Conservation (phyloP, 75 land plant species). For the Sequoia sempervirens region DNA sequence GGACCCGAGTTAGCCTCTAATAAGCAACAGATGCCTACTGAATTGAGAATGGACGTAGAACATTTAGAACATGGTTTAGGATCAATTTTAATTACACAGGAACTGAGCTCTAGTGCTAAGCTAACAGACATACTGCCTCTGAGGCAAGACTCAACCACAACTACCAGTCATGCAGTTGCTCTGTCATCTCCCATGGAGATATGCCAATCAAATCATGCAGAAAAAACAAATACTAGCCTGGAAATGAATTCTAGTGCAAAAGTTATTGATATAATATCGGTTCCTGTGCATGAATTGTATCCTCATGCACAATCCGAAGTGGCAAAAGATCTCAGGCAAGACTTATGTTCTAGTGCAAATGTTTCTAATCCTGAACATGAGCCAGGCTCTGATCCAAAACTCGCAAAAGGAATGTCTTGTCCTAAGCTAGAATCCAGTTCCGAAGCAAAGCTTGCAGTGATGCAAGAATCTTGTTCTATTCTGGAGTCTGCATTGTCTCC, state of each 20-base stretch:
- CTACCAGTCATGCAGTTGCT: background rate
- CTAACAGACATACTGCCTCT: background rate
- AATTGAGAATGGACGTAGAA: background rate
- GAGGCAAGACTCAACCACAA: background rate
- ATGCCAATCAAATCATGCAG: background rate
- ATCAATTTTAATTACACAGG: background rate
- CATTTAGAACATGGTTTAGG: background rate
- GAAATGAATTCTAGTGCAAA: background rate
- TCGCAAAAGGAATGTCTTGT: background rate
- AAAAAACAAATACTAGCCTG: background rate
- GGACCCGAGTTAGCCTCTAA: too few species aligned
- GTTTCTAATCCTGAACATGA: background rate
- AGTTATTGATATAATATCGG: background rate
- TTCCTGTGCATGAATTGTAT: background rate
- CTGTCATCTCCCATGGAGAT: background rate
- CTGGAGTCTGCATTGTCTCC: constrained; percentile 7
- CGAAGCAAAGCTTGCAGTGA: background rate
- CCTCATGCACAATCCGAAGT: background rate
- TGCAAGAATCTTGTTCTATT: constrained; percentile 4
- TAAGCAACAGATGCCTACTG: background rate
- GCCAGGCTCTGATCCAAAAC: background rate
- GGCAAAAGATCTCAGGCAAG: background rate
- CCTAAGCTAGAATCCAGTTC: background rate
- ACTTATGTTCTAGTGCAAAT: background rate
- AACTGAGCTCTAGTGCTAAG: background rate